Conservation (phyloP, 495 filamentous ascomycete species). For the Trichocladium uniseriatum region DNA sequence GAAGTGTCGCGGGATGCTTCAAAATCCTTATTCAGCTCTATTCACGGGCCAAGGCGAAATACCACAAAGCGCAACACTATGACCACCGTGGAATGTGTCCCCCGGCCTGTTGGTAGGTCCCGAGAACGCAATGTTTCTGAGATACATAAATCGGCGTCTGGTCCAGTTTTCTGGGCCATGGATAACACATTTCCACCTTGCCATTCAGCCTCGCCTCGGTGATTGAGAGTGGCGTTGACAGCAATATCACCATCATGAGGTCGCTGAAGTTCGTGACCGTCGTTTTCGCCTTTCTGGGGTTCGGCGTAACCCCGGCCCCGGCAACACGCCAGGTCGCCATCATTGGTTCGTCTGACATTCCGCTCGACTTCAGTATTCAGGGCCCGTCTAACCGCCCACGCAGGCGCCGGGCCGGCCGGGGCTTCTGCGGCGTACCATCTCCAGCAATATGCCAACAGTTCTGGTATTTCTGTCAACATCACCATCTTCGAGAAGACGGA, state of each 20-base stretch:
- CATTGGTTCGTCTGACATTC: slow-evolving; percentile 36
- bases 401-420: slow-evolving; percentile 86
- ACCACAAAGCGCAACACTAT: too few species aligned
- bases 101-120: too few species aligned
- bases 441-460: slow-evolving; percentile 51
- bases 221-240: too few species aligned
- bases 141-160: too few species aligned
- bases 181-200: too few species aligned
- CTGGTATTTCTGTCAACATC: slow-evolving; percentile 53
- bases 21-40: too few species aligned
- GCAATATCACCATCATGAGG: not conserved
- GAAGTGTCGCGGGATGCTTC: too few species aligned
- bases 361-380: not conserved
- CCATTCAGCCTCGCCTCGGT: too few species aligned
- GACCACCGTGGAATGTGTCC: too few species aligned
- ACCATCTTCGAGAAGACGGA: slow-evolving; percentile 78
- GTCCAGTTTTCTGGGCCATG: too few species aligned
- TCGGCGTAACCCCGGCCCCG: not conserved
- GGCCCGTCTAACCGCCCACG: not conserved
- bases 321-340: slow-evolving; percentile 34
- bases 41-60: too few species aligned
- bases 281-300: not conserved
- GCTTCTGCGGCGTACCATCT: slow-evolving; percentile 81
- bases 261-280: not conserved
- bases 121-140: too few species aligned